Evolutionary conservation across 257 asterid species (phyloP).

Genomic region (Lycium ferocissimum): DNA sequence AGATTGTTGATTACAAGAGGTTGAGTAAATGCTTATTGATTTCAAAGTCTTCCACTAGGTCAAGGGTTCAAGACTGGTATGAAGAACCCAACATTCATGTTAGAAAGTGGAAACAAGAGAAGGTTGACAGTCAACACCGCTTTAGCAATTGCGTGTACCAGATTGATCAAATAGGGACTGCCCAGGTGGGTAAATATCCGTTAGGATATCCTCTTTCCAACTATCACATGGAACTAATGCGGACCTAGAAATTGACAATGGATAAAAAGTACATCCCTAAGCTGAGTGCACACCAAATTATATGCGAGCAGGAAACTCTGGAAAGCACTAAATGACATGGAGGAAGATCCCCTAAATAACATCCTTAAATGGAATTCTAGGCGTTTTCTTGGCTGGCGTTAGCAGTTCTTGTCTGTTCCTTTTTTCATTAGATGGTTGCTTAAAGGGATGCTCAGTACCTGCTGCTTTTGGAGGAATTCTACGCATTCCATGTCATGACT

Average conservation of each 20-base stretch:
- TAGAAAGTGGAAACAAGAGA: not conserved
- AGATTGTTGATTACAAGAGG: not conserved
- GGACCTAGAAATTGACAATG: not conserved
- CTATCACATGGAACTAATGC: not conserved
- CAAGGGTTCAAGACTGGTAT: no score
- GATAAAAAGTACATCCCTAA: not conserved
- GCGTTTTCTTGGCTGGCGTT: not conserved
- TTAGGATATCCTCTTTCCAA: slow-evolving; percentile 7
- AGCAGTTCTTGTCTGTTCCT: not conserved
- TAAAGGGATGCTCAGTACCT: not conserved
- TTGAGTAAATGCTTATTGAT: no score
- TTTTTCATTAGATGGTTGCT: not conserved
- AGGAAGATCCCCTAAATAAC: not conserved
- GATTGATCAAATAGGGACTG: not conserved
- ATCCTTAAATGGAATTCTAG: not conserved
- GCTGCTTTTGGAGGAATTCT: not conserved
- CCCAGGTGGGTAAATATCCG: not conserved
- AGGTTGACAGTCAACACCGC: not conserved
- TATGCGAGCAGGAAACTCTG: not conserved
- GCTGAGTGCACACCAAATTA: not conserved
- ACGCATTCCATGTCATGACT: not conserved
- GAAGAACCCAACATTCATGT: not conserved
- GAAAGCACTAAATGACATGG: not conserved
- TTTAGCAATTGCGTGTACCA: not conserved
- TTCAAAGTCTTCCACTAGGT: no score